These are phyloP conservation scores for Eucalyptus victrix DNA, from an alignment of 345 rosid species.

Conservation along the genomic window DNA sequence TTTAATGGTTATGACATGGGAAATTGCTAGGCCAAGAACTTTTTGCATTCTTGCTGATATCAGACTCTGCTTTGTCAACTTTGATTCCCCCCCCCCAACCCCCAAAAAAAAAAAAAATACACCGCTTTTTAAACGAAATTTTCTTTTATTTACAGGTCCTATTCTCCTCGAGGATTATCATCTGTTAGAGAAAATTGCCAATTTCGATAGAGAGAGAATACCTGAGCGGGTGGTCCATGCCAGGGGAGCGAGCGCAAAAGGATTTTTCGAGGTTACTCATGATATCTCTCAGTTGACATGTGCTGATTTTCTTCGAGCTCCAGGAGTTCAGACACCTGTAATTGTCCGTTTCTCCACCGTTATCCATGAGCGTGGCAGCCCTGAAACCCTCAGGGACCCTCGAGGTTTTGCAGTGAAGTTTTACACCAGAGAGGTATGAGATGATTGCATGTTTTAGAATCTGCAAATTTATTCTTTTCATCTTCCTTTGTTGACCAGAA, in stretches of 20 bases:
- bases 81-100: not conserved
- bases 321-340: slow-evolving; percentile 92
- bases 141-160: slow-evolving; percentile 45
- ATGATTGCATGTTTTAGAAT: not conserved
- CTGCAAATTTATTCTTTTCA: not conserved
- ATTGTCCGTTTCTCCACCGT: slow-evolving; percentile 98
- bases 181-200: slow-evolving; percentile 83
- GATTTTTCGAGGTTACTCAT: slow-evolving; percentile 97
- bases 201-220: slow-evolving; percentile 86
- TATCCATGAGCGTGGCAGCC: slow-evolving; percentile 98
- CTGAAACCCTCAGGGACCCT: slow-evolving; percentile 93
- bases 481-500: not conserved
- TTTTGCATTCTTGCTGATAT: not conserved
- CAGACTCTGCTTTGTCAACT: not conserved
- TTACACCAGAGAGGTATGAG: slow-evolving; percentile 87
- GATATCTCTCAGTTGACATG: slow-evolving; percentile 66
- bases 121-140: not conserved
- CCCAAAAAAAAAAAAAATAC: not conserved
- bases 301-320: slow-evolving; percentile 93
- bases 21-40: not conserved
- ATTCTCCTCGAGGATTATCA: slow-evolving; percentile 96
- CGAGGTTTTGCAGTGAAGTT: slow-evolving; percentile 98
- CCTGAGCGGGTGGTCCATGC: slow-evolving; percentile 99
- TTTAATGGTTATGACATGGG: not conserved
- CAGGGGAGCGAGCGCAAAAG: slow-evolving; percentile 98